Base-by-base conservation (phyloP, 129 eudicot genomes). In the Tagetes erecta region DNA sequence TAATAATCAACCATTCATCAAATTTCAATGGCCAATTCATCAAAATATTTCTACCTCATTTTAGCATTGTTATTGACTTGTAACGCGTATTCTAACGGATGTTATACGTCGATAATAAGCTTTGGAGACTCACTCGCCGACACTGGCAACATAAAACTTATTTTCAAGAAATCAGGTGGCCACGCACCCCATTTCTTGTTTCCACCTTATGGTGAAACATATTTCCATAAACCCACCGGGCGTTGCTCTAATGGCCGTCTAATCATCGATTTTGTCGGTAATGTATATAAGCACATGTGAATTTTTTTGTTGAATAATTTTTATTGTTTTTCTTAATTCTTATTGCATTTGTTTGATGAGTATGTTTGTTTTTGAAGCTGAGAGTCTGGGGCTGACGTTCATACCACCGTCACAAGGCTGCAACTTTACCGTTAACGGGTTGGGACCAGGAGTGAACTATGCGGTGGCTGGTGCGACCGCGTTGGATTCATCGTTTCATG, bases 61-160 rank as follows among this genome's bases (percentile, higher is more conserved):
- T 78, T 70, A 7, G 41, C 46, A 31, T 11, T 70, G 38, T 57
- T 76, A 31, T 71, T 33, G 6, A 33, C 58, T 38, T 76, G 3
- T 13, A 52, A 10, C 9, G 27, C 56, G 14, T 53, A 35, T 40
- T 42, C 77, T 20, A 63, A 64, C 14, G 81, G 70, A 76, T 87
- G 82, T 56, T 87, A 64, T 68, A 45, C 87, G 3, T 80, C 89
- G 9, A 83, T 87, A 45, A 55, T 87, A 10, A 85, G 93, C 72
- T 79, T 79, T 0, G 83, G 83, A 1, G 83, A 79, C 73, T 72
- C 78, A 1, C 14, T 79, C 2, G 78, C 83, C 0, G 78, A 79
- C 36, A 79, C 83, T 0, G 73, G 83, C 44, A 79, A 79, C 60
- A 51, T 79, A 0, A 72, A 72, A 71, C 51, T 5, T 40, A 67